Base-by-base conservation (phyloP, 1,284 basidiomycete species). In the Ceratobasidium sp. region DNA sequence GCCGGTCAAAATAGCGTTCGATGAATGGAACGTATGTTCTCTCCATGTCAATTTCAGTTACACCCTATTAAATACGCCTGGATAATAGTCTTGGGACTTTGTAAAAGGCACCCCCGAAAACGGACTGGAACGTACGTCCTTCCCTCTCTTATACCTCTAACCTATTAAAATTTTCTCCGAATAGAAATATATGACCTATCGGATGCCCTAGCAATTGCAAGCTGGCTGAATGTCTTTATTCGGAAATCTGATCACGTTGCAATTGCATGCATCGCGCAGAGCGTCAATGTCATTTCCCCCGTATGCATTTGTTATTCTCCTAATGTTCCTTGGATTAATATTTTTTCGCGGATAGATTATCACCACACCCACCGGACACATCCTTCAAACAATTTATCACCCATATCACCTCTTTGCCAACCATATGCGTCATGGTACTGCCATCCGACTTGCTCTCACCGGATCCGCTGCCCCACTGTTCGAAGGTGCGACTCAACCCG, bases 231-330 rank as follows among this genome's bases (percentile, higher is more conserved):
- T 75, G 81, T 87, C 13, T 85, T 89, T 70, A 82, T 88, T 17
- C 80, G 87, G 20, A 86, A 88, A 69, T 82, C 83, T 6, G 83
- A 86, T 73, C 79, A 86, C 29, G 83, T 88, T 50, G 84, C 83
- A 64, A 86, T 88, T 60, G 87, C 87, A 0, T 88, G 87, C 74
- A 82, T 88, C 53, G 86, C 87, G 0, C 87, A 89, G 80, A 83
- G 77, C 34, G 83, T 85, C 60, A 85, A 86, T 72, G 84, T 85
- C 49, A 85, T 85, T 49, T 85, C 84, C 0, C 83, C 84, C 0
- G 80, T 84, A 53, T 38, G 75, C 73, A 13, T 38, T 20, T 32
- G 27, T 73, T 73, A 74, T 35, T 54, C 54, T 60, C 35, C 70
- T 70, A n/a, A 69, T 62, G 73, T 69, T 70, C 49, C 50, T 27